A percentile compares a stretch with the other conserved stretches of the same genome.
These are phyloP conservation scores for Tolypocladium guangdongense DNA, from an alignment of 2,329 filamentous ascomycete species.

Conservation along the genomic window DNA sequence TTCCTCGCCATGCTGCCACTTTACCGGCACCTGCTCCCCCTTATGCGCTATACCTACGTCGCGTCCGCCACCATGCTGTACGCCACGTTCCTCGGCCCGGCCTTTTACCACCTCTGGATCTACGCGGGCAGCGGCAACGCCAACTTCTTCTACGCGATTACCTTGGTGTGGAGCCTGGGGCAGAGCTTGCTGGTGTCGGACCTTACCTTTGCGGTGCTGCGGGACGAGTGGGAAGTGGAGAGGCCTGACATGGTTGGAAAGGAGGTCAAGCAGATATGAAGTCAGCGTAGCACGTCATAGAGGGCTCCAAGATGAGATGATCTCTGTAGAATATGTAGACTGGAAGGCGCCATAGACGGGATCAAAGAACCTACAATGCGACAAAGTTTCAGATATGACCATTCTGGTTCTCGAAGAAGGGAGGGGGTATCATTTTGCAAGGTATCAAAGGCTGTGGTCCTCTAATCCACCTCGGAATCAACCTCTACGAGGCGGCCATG, in stretches of 20 bases:
- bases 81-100: conserved; percentile 77
- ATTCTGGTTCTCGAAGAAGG: background rate
- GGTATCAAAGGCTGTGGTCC: conserved; percentile 6
- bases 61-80: conserved; percentile 76
- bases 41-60: conserved; percentile 91
- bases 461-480: conserved; percentile 24
- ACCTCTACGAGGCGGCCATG: conserved; percentile 21
- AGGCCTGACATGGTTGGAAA: conserved; percentile 83
- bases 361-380: background rate
- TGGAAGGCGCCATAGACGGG: background rate
- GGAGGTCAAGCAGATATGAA: conserved; percentile 72
- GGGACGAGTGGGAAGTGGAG: conserved; percentile 91
- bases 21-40: conserved; percentile 82
- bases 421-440: conserved; percentile 9
- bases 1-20: conserved; percentile 76
- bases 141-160: conserved; percentile 99
- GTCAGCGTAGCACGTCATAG: background rate
- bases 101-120: conserved; percentile 96
- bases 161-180: conserved; percentile 92
- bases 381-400: background rate
- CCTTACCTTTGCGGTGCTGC: conserved; percentile 72
- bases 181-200: conserved; percentile 81
- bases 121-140: conserved; percentile 96
- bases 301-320: background rate
- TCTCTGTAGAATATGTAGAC: background rate